Base-by-base conservation (phyloP, 2,329 filamentous ascomycete species). In the Venturia nashicola region DNA sequence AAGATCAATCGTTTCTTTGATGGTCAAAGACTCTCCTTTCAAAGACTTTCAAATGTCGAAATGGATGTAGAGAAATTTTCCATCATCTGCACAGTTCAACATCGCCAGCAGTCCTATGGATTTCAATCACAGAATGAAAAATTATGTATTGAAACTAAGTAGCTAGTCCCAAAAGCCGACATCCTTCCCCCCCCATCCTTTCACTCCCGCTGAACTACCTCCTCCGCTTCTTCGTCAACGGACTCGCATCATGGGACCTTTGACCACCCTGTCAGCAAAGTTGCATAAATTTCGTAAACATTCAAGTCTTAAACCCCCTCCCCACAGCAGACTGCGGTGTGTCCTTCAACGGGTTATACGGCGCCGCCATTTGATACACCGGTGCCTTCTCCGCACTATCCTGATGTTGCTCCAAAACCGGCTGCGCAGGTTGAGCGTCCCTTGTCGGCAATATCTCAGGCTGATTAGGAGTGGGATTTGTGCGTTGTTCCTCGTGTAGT, bases 401-500 rank as follows among this genome's bases (percentile, higher is more conserved):
- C 14, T 44, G 36, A 16, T 60, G 18, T 23, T 39, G 27, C 8
- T 63, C 61, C 46, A 57, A 1, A 6, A 63, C 32, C 6, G 61
- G 61, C 18, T 34, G 46, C 1, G 46, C 11, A 40, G 61, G 61
- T n/a, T 63, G 61, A 8, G 46, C 27, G 18, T 40, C 20, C 11
- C 61, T 46, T 8, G 8, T 63, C 4, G 32, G 27, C 5, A 63
- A 36, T 11, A 39, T 23, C 48, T 63, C 65, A 7, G 66, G 61
- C 32, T 75, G 78, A 11, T 76, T 74, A 8, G 75, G 65, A 18
- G 71, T 72, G 1, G 91, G 91, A 63, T 83, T 82, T 60, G 78
- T 76, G 62, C 86, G 77, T 76, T 97, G 91, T 71, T 96, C 89
- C 61, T 85, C 83, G 73, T 97, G 92, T 67, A 97, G 79, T 72